Conservation (phyloP, 2,329 filamentous ascomycete species). For the Biscogniauxia sp. region DNA sequence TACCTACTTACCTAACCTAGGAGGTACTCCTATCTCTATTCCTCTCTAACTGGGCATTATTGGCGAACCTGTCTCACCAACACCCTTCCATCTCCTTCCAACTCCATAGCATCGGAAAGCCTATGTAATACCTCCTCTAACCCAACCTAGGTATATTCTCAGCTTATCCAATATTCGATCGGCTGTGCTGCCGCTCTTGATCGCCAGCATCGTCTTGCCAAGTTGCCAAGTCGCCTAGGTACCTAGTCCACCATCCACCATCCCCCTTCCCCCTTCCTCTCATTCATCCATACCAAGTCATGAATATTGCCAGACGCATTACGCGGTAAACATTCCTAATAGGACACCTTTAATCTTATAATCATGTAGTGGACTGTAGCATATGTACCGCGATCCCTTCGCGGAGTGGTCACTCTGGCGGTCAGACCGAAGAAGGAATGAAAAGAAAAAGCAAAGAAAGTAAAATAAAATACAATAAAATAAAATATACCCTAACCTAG, state of each 20-base stretch:
- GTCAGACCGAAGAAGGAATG: neutral
- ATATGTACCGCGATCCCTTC: neutral
- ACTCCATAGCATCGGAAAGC: neutral
- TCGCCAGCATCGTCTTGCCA: neutral
- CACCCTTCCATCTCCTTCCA: neutral
- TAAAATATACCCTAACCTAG: too few relatives aligned
- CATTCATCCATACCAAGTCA: neutral
- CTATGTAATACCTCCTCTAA: too few relatives aligned
- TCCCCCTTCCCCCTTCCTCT: neutral
- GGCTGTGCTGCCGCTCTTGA: neutral
- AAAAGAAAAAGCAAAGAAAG: neutral
- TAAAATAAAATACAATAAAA: neutral
- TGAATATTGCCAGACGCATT: neutral
- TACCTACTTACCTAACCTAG: too few relatives aligned
- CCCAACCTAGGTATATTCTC: neutral
- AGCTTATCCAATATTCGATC: neutral
- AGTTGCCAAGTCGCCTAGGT: neutral
- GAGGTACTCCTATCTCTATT: too few relatives aligned
- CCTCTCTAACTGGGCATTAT: neutral
- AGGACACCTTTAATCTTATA: neutral
- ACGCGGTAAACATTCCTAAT: neutral
- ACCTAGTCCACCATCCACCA: too few relatives aligned
- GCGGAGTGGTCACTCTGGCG: neutral
- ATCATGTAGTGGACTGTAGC: neutral
- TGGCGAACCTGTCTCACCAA: neutral